Evolutionary conservation across 495 filamentous ascomycete species (phyloP), one percentile per base, ranked within the genome.

Genomic region (Tuber borchii): DNA sequence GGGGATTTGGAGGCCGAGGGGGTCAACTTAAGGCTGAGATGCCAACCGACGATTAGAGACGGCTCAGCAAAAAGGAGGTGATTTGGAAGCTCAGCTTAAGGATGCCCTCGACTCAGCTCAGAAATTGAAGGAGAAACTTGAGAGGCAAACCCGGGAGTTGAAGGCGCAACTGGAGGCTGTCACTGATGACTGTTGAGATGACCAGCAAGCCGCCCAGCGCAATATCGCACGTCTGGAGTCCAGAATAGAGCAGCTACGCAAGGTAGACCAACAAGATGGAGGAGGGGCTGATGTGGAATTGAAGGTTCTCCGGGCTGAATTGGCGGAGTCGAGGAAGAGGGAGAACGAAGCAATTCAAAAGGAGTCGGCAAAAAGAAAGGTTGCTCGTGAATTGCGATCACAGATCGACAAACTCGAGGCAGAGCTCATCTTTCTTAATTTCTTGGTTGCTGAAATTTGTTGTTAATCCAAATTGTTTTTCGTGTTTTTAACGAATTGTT

Each of bases 261-360:
- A 83, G 65, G 78, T 82, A 3, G 85, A 85, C 72, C 80, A 83
- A 20, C 78, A 80, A 37, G 84, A 86, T 73, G 80, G 83, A 10
- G 56, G 68, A 26, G 75, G 76, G 17, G 72, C 81, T 48, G 82
- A 83, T 43, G 40, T 82, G 12, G 82, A 83, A 70, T 44, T 83
- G 9, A 77, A 78, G 43, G 69, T 44, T 17, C 75, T 83, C 34
- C 77, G 80, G 46, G 70, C 71, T 37, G 75, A 72, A 37, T 85
- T 93, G 22, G 88, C 90, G 1, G 87, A 88, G 72, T 88, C 89
- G 45, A 87, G 90, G 17, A 88, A 88, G 75, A 90, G 90, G 44
- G 90, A 93, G 75, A 87, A 87, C 69, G 87, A 88, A 42, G 84
- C 89, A 76, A 83, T 90, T 14, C 87, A 91, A 80, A 89, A 89